phyloP scores from a whole-genome alignment of 192 early-diverging fungal species.

The Podila epigama region DNA sequence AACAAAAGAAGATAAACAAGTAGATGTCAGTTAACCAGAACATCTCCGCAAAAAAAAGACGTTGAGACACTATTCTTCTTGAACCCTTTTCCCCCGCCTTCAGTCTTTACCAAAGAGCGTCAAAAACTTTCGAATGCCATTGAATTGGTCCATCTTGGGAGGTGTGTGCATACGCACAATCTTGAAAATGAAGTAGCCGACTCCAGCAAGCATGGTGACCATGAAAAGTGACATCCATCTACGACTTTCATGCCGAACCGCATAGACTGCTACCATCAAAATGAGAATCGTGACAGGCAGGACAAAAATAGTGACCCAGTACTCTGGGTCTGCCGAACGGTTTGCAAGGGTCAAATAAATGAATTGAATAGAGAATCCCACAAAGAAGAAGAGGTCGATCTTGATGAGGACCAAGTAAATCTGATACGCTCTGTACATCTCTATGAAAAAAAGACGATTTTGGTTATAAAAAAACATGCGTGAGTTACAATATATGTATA shows the following conservation, averaged over 20 bases:
- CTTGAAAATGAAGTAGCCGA: slow-evolving; percentile 76
- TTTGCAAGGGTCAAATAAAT: slow-evolving; percentile 43
- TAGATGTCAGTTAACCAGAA: no score
- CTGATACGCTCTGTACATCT: slow-evolving; percentile 73
- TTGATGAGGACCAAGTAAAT: slow-evolving; percentile 85
- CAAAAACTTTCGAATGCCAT: slow-evolving; percentile 63
- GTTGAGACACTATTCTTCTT: neutral
- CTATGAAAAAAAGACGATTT: slow-evolving; percentile 18
- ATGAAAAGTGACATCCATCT: slow-evolving; percentile 66
- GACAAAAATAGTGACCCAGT: slow-evolving; percentile 61
- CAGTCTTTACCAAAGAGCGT: slow-evolving; percentile 73
- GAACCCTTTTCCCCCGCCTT: neutral
- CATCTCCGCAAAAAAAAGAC: neutral
- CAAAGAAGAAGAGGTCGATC: slow-evolving; percentile 85
- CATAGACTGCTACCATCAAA: slow-evolving; percentile 70
- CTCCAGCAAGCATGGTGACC: slow-evolving; percentile 63
- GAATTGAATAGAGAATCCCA: slow-evolving; percentile 72
- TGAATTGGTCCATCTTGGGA: slow-evolving; percentile 50
- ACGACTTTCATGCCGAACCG: slow-evolving; percentile 72
- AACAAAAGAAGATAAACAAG: neutral
- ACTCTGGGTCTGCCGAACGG: slow-evolving; percentile 51
- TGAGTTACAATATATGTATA: no score
- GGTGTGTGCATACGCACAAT: slow-evolving; percentile 64
- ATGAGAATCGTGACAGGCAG: slow-evolving; percentile 66
- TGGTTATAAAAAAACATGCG: neutral